Base-by-base conservation (phyloP, 164 flowering plant genomes). In the Liriodendron chinense region DNA sequence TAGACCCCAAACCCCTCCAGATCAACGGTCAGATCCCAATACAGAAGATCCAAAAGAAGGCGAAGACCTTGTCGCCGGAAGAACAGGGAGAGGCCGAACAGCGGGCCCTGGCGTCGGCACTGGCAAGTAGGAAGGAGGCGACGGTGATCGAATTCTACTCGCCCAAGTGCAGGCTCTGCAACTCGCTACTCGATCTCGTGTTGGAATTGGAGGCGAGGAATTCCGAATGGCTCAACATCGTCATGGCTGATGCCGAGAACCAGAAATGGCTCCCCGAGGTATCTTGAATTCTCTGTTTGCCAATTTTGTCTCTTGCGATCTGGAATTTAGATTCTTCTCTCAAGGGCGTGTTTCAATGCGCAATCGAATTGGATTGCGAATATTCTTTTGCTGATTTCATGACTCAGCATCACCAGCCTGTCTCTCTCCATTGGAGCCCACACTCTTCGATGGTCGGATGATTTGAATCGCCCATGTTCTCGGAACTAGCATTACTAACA, bases 231-330 rank as follows among this genome's bases (percentile, higher is more conserved):
- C 88, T 96, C 25, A 90, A 84, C 82, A 82, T 96, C 72, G 96
- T 93, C 62, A 86, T 96, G 99, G 98, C 92, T 1, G 99, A 96
- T 84, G 98, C 98, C 0, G 98, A 94, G 89, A 96, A 94, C 71
- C 85, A 91, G 64, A 86, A 83, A 65, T 94, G 99, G 99, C 78
- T 96, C 34, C 99, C 99, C 72, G 99, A 96, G 99, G 99, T 94
- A 88, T 49, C 23, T 14, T 21, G 12, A 65, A 23, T 24, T 22
- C 23, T 3, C 34, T 3, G 18, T 0, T 18, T 43, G 43, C 43
- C 43, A 34, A 34, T 34, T 34, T 34, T 34, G 43, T 34, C 43
- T 34, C 43, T 0, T 5, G 43, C 43, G 5, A 34, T 34, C 43
- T 34, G 1, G 43, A 34, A 34, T 34, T 34, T 34, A 2, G 43